phyloP scores from a whole-genome alignment of 1,284 basidiomycete genomes.

The Marasmius sp. region DNA sequence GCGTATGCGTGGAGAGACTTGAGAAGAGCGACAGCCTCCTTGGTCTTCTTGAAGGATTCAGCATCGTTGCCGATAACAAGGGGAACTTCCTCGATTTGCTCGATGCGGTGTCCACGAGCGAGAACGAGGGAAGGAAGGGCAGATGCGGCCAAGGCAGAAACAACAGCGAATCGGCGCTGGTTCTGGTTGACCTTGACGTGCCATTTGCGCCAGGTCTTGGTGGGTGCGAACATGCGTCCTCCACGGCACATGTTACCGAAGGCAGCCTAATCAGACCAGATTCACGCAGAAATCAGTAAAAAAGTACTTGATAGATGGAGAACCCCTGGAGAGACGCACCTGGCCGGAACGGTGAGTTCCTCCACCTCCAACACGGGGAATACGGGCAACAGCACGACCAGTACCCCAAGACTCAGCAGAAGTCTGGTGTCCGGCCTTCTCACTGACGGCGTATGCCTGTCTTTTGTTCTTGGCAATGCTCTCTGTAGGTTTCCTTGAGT shows the following conservation, averaged over 20 bases:
- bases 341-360: constrained; percentile 99
- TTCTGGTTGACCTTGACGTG: constrained; percentile 99
- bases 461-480: constrained; percentile 99
- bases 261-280: constrained; percentile 64
- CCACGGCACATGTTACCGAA: constrained; percentile 99
- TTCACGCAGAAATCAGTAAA: neutral
- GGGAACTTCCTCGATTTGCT: constrained; percentile 96
- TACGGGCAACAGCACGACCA: constrained; percentile 99
- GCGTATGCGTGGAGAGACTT: constrained; percentile 89
- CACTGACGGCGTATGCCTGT: constrained; percentile 95
- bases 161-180: constrained; percentile 97
- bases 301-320: neutral
- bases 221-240: constrained; percentile 99
- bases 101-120: constrained; percentile 98
- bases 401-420: constrained; percentile 99
- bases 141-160: constrained; percentile 97
- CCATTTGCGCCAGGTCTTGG: constrained; percentile 99
- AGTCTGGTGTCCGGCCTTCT: constrained; percentile 99
- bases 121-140: constrained; percentile 98
- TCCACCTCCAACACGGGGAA: constrained; percentile 99
- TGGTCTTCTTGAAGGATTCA: constrained; percentile 95
- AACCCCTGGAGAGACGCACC: constrained; percentile 41
- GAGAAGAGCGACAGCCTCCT: constrained; percentile 94
- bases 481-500: constrained; percentile 53
- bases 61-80: constrained; percentile 82